Base-by-base conservation (phyloP, 345 rosid genomes). In the Linum trigynum region DNA sequence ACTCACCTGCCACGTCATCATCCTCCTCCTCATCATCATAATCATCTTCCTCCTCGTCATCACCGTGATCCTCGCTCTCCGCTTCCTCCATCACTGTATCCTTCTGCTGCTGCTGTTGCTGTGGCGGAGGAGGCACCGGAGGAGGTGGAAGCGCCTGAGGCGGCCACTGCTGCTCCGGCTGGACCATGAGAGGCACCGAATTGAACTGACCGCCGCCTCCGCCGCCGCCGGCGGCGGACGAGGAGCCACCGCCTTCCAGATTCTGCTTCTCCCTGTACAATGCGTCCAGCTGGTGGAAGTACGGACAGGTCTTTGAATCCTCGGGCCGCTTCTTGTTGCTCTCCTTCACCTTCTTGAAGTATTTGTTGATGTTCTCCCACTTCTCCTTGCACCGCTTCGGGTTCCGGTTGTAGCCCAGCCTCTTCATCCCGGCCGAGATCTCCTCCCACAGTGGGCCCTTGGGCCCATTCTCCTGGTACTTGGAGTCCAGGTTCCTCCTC, bases 361-460 rank as follows among this genome's bases (percentile, higher is more conserved):
- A 87, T 67, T 87, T 87, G 78, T 87, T 87, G 3, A 87, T 87
- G 71, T 87, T 87, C 68, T 87, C 95, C 95, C 89, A 87, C 64
- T 87, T 87, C 75, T 87, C 94, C 67, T 87, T 87, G 82, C 94
- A 87, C 70, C 88, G 79, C 67, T 87, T 87, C 17, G 95, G 69
- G 76, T 64, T 87, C 7, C 95, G 67, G 51, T 82, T 83, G 80
- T 85, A 85, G 15, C 95, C 95, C 37, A 85, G 65, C 71, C 79
- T 55, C 67, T 64, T 77, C 90, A 87, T 87, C 8, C 81, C 88
- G 0, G 77, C 74, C 3, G 95, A 87, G 45, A 85, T 83, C 62
- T 83, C 91, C 74, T 85, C 91, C 95, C 95, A 87, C 7, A 87
- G 63, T 3, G 86, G 89, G 16, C 88, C 94, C 67, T 87, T 87